A percentile compares a stretch with the other conserved stretches of the same genome.
phyloP scores from a whole-genome alignment of 768 basidiomycete species.

The Coprinopsis marcescibilis region DNA sequence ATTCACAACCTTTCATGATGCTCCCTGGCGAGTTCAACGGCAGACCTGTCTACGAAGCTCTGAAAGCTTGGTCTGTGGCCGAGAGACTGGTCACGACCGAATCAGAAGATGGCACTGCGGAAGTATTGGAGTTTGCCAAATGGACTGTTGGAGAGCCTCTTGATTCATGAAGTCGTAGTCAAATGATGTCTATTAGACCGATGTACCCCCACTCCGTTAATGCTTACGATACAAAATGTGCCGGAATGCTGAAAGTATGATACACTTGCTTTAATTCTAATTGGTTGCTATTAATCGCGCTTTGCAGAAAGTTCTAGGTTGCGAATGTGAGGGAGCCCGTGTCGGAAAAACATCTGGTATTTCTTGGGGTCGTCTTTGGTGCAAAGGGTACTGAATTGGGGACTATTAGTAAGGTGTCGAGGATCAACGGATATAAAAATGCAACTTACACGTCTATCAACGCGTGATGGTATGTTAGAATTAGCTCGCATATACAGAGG shows the following conservation, averaged over 20 bases:
- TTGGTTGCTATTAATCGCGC: neutral
- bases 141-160: constrained; percentile 56
- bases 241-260: too few species aligned
- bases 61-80: constrained; percentile 51
- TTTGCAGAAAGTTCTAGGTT: constrained; percentile 23
- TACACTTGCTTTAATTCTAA: neutral
- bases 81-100: constrained; percentile 36
- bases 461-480: neutral
- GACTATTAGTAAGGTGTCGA: constrained; percentile 1
- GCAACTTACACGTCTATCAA: constrained; percentile 36
- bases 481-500: constrained; percentile 7
- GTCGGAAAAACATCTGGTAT: constrained; percentile 34
- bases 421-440: constrained; percentile 8
- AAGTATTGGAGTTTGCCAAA: constrained; percentile 51
- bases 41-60: constrained; percentile 35
- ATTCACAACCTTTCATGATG: constrained; percentile 71
- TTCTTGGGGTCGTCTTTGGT: constrained; percentile 53
- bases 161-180: too few species aligned
- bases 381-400: constrained; percentile 42
- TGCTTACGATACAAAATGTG: neutral
- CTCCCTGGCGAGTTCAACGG: constrained; percentile 49
- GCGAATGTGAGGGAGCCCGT: constrained; percentile 45
- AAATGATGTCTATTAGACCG: too few species aligned
- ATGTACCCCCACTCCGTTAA: neutral
- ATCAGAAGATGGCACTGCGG: constrained; percentile 31